phyloP scores from a whole-genome alignment of 352 stramenopile genomes.

The Phytopythium mirpurense region DNA sequence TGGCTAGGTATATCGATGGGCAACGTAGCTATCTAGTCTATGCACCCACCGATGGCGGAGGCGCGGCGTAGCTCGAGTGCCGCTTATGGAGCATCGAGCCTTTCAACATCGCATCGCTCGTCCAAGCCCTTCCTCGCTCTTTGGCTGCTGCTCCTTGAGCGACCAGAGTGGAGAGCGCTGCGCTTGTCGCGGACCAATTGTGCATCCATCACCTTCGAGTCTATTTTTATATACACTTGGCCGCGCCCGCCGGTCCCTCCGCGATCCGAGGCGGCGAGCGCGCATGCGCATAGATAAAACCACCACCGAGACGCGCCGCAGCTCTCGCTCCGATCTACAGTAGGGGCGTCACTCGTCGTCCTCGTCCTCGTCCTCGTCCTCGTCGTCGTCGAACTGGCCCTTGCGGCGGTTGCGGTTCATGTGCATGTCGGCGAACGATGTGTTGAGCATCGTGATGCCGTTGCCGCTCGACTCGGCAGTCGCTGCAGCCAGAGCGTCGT shows the following conservation, averaged over 20 bases:
- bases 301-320: no score
- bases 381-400: slow-evolving; percentile 67
- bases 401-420: slow-evolving; percentile 78
- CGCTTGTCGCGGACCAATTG: not conserved
- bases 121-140: no score
- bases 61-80: slow-evolving; percentile 1
- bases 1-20: no score
- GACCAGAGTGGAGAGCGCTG: not conserved
- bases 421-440: slow-evolving; percentile 43
- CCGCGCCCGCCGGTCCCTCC: not conserved
- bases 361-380: slow-evolving; percentile 57
- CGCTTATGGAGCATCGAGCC: slow-evolving; percentile 7
- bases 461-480: slow-evolving; percentile 15
- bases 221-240: not conserved
- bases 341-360: slow-evolving; percentile 3
- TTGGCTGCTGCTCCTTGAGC: not conserved
- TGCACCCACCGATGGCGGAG: not conserved
- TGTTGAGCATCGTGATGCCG: slow-evolving; percentile 54
- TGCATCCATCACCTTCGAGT: not conserved
- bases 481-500: slow-evolving; percentile 7
- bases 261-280: not conserved
- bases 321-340: no score
- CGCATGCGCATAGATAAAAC: not conserved
- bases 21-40: not conserved
- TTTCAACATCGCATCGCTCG: slow-evolving; percentile 7